phyloP scores from a whole-genome alignment of 345 rosid genomes.

The Rhodamnia rubescens region DNA sequence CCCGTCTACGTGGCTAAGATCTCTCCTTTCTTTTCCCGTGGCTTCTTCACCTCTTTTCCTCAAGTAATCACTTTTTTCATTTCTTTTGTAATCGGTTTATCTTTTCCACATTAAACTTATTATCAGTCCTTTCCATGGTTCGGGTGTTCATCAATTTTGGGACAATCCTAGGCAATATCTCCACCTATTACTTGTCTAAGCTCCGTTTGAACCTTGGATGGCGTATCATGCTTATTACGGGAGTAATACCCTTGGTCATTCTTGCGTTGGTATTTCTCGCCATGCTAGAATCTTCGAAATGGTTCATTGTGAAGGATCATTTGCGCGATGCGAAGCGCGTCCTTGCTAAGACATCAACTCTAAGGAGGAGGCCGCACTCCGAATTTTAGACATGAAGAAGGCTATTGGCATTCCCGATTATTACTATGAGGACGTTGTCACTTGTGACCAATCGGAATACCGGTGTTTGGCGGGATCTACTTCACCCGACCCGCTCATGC shows the following conservation, averaged over 20 bases:
- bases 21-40: conserved; percentile 19
- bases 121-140: neutral
- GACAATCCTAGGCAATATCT: conserved; percentile 44
- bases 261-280: conserved; percentile 42
- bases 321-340: conserved; percentile 69
- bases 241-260: conserved; percentile 55
- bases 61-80: conserved; percentile 13
- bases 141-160: conserved; percentile 78
- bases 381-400: conserved; percentile 66
- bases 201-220: conserved; percentile 43
- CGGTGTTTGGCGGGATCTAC: conserved; percentile 63
- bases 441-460: no score
- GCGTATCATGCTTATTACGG: conserved; percentile 82
- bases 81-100: no score
- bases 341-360: conserved; percentile 60
- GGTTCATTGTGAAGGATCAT: conserved; percentile 88
- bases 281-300: conserved; percentile 96
- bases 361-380: conserved; percentile 38
- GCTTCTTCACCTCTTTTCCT: conserved; percentile 64
- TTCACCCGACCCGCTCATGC: conserved; percentile 52
- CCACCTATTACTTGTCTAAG: conserved; percentile 66
- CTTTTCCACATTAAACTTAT: no score
- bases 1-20: conserved; percentile 89
- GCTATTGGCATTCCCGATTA: conserved; percentile 71
- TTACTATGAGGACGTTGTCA: conserved; percentile 66